These are phyloP conservation scores for Fusarium mexicanum DNA, from an alignment of 2,329 filamentous ascomycete genomes.

Conservation along the genomic window DNA sequence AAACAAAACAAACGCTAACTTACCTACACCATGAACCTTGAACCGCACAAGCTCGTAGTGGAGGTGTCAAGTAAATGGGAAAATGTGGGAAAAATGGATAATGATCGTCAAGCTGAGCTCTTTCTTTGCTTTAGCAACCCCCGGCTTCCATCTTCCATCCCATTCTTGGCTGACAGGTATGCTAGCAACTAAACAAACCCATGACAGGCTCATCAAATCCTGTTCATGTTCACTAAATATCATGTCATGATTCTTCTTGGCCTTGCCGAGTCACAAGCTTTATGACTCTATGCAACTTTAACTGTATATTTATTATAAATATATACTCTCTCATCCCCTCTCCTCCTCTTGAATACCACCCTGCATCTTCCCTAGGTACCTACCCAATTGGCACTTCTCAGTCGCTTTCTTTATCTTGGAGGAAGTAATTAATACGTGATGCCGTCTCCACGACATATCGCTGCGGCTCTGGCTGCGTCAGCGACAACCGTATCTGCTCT, in stretches of 20 bases:
- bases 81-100: not conserved
- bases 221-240: slow-evolving; percentile 23
- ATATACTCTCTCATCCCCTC: slow-evolving; percentile 1
- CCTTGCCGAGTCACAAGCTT: slow-evolving; percentile 22
- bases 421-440: slow-evolving; percentile 24
- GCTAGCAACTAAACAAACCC: not conserved
- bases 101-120: slow-evolving; percentile 25
- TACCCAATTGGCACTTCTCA: not conserved
- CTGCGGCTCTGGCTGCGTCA: slow-evolving; percentile 43
- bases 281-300: not conserved
- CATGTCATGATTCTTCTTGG: slow-evolving; percentile 34
- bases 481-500: slow-evolving; percentile 54
- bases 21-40: slow-evolving; percentile 3
- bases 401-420: not conserved
- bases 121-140: not conserved
- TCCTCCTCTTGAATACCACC: not conserved
- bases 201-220: slow-evolving; percentile 20
- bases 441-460: slow-evolving; percentile 39
- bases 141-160: slow-evolving; percentile 12
- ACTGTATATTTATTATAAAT: slow-evolving; percentile 5
- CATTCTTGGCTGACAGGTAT: slow-evolving; percentile 15
- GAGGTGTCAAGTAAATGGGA: not conserved
- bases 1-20: not conserved
- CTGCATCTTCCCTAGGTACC: not conserved
- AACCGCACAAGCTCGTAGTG: not conserved